These are phyloP conservation scores for Corymbia maculata DNA, from an alignment of 345 rosid genomes.

Conservation along the genomic window DNA sequence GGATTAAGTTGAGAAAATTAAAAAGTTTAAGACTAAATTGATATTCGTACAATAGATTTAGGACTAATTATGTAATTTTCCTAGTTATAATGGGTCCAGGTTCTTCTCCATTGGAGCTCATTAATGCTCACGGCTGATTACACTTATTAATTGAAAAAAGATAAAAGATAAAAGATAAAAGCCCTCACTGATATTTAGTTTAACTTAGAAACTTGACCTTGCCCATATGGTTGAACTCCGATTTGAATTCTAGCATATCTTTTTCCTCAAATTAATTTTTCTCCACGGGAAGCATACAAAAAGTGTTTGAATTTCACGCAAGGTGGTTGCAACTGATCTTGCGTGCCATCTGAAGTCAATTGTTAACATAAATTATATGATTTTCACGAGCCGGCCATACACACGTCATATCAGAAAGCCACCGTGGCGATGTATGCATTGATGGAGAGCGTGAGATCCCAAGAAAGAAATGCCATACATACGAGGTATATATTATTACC, in stretches of 20 bases:
- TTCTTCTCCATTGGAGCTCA: background rate
- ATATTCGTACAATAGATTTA: background rate
- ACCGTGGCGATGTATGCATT: background rate
- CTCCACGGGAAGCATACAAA: background rate
- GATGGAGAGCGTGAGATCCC: background rate
- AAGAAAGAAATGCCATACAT: background rate
- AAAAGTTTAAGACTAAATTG: background rate
- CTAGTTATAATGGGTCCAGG: background rate
- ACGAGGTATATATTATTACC: background rate
- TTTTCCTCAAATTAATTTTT: background rate
- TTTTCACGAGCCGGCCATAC: background rate
- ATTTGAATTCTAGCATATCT: background rate
- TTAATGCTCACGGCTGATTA: background rate
- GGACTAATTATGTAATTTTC: background rate
- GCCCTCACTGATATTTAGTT: too few relatives aligned
- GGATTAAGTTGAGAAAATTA: too few relatives aligned
- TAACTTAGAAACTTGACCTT: background rate
- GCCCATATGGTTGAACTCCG: fast-evolving
- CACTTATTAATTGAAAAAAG: background rate
- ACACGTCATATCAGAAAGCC: too few relatives aligned
- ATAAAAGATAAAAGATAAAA: too few relatives aligned
- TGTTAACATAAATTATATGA: too few relatives aligned
- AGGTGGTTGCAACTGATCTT: background rate
- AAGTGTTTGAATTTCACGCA: background rate
- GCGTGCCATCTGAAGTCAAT: background rate